phyloP scores from a whole-genome alignment of 129 eudicot species.

The Apium graveolens region DNA sequence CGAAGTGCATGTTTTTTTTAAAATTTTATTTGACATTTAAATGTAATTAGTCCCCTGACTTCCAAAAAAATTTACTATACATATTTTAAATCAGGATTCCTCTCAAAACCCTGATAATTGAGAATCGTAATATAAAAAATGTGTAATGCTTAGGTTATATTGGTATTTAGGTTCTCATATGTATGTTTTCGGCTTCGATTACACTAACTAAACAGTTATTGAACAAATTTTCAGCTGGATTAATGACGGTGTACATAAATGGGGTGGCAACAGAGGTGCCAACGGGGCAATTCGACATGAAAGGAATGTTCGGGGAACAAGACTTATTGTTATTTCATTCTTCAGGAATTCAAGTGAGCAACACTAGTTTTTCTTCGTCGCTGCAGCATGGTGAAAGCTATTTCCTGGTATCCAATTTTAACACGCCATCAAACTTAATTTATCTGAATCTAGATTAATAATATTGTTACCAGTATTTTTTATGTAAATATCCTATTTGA shows the following conservation, averaged over 20 bases:
- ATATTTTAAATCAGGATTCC: too few relatives aligned
- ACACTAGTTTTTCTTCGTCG: conserved; percentile 34
- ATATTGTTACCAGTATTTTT: neutral
- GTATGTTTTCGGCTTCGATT: too few relatives aligned
- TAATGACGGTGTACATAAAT: conserved; percentile 56
- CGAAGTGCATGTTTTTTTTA: neutral
- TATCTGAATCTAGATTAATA: neutral
- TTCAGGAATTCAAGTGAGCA: conserved; percentile 63
- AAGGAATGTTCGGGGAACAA: conserved; percentile 49
- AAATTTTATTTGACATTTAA: too few relatives aligned
- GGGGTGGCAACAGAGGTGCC: conserved; percentile 68
- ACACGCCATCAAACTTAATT: neutral
- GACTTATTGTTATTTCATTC: conserved; percentile 61
- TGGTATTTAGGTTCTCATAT: neutral
- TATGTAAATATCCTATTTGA: neutral
- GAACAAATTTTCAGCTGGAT: neutral
- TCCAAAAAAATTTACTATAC: too few relatives aligned
- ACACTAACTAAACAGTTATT: neutral
- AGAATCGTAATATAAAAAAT: too few relatives aligned
- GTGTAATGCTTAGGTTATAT: neutral
- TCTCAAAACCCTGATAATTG: too few relatives aligned
- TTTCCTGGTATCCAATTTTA: conserved; percentile 48
- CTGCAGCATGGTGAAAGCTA: conserved; percentile 92
- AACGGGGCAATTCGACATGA: conserved; percentile 62
- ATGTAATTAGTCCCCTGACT: too few relatives aligned